Evolutionary conservation across 768 basidiomycete genomes (phyloP).

Genomic region (Suillus spraguei): DNA sequence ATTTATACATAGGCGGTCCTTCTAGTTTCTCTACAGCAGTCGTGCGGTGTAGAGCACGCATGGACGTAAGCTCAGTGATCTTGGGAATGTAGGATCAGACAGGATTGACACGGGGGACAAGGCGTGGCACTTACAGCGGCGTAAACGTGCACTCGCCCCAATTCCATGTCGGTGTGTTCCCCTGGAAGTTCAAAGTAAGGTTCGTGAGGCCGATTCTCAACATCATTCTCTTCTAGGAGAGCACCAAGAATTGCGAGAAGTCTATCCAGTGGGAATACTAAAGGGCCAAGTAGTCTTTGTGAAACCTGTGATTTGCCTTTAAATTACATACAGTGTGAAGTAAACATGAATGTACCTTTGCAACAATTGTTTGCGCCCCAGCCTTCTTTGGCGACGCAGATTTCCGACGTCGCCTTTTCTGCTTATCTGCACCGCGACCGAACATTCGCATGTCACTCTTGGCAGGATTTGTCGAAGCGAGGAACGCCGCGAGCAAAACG

Average conservation of each 20-base stretch:
- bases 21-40: slow-evolving; percentile 64
- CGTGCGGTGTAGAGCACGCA: slow-evolving; percentile 68
- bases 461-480: slow-evolving; percentile 84
- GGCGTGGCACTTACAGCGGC: slow-evolving; percentile 49
- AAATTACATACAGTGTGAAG: slow-evolving; percentile 4
- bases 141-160: slow-evolving; percentile 59
- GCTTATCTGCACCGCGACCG: slow-evolving; percentile 70
- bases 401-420: slow-evolving; percentile 52
- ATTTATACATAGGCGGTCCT: slow-evolving; percentile 73
- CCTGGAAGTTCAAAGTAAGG: slow-evolving; percentile 59
- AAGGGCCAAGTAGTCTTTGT: slow-evolving; percentile 79
- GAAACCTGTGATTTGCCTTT: slow-evolving; percentile 52
- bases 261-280: slow-evolving; percentile 77
- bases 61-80: slow-evolving; percentile 67
- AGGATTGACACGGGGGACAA: slow-evolving; percentile 4
- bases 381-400: slow-evolving; percentile 39
- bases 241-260: slow-evolving; percentile 79
- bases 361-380: slow-evolving; percentile 43
- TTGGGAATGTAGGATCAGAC: slow-evolving; percentile 28
- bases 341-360: slow-evolving; percentile 41
- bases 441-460: slow-evolving; percentile 85
- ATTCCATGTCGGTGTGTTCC: slow-evolving; percentile 77
- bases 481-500: slow-evolving; percentile 72
- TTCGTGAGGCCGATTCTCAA: slow-evolving; percentile 45
- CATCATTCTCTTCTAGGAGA: slow-evolving; percentile 70